Base-by-base conservation (phyloP, 164 flowering plant genomes). In the Chimonanthus praecox region DNA sequence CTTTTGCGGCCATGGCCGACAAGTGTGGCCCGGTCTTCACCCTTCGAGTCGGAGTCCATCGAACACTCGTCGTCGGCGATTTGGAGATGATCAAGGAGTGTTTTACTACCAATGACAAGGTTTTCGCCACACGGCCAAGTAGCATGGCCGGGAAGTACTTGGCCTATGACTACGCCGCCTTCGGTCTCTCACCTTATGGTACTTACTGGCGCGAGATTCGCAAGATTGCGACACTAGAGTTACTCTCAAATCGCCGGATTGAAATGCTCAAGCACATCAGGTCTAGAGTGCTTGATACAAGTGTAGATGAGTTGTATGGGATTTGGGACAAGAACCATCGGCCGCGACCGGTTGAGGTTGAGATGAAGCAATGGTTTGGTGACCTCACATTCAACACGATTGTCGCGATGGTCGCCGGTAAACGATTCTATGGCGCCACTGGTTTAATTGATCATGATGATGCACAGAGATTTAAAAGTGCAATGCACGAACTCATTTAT, bases 191-290 rank as follows among this genome's bases (percentile, higher is more conserved):
- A 7, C 77, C 73, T 33, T 69, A 69, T 21, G 72, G 72, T 18
- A 13, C 72, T 5, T 74, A 62, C 15, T 74, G 77, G 77, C 67
- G 77, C 4, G 77, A 69, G 68, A 48, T 69, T 9, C 68, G 77
- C 5, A 74, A 49, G 72, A 69, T 69, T 6, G 47, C 61, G 62
- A 74, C 61, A 5, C 49, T 58, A 1, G 68, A 69, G 44, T 63
- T 74, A 16, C 68, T 74, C 4, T 74, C 72, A 3, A 18, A 15
- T 21, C 50, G 68, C 3, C 73, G 72, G 61, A 47, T 69, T 3
- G 68, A 69, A 4, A 9, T 58, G 13, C 72, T 74, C 62, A 13
- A 70, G 9, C 62, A 69, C 43, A 18, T 69, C 18, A 54, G 72
- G 7, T 7, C 20, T 49, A 44, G 8, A 8, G 76, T 68, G 63